Conservation (phyloP, 495 filamentous ascomycete genomes). For the Collariella sp. region DNA sequence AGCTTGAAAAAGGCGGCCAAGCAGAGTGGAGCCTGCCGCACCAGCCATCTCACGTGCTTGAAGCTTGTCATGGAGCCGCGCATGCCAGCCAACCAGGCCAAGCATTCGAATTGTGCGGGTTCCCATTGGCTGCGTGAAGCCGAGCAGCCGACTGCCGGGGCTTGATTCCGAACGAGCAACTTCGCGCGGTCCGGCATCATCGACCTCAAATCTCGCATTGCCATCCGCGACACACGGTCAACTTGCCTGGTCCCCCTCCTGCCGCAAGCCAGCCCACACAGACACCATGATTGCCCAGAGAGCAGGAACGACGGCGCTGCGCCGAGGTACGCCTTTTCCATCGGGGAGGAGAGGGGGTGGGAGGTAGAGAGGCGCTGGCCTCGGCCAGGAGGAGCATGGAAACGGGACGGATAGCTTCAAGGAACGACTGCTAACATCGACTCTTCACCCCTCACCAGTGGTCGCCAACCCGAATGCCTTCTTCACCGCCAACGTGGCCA, state of each 20-base stretch:
- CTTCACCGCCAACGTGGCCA: conserved; percentile 29
- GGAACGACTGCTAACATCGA: conserved; percentile 13
- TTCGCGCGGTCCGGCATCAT: conserved; percentile 13
- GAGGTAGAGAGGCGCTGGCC: neutral
- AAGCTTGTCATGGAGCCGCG: neutral
- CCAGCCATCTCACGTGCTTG: neutral
- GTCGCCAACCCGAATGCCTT: conserved; percentile 25
- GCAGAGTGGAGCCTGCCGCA: conserved; percentile 17
- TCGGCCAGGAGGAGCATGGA: neutral
- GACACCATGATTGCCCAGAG: conserved; percentile 29
- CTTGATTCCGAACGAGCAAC: conserved; percentile 15
- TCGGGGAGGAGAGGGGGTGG: neutral
- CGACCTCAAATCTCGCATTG: conserved; percentile 14
- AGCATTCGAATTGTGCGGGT: conserved; percentile 20
- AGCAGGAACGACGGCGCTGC: conserved; percentile 30
- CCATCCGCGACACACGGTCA: neutral
- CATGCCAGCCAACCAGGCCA: conserved; percentile 5
- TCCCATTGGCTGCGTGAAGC: conserved; percentile 25
- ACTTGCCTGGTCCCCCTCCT: conserved; percentile 1
- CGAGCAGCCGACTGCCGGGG: conserved; percentile 28
- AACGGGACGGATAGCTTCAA: neutral
- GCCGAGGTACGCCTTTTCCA: conserved; percentile 24
- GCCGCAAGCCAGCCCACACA: conserved; percentile 1
- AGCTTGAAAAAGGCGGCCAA: conserved; percentile 13
- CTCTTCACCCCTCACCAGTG: conserved; percentile 14